Evolutionary conservation across 805 yeast genomes (phyloP).

Genomic region (Candida qinlingensis): DNA sequence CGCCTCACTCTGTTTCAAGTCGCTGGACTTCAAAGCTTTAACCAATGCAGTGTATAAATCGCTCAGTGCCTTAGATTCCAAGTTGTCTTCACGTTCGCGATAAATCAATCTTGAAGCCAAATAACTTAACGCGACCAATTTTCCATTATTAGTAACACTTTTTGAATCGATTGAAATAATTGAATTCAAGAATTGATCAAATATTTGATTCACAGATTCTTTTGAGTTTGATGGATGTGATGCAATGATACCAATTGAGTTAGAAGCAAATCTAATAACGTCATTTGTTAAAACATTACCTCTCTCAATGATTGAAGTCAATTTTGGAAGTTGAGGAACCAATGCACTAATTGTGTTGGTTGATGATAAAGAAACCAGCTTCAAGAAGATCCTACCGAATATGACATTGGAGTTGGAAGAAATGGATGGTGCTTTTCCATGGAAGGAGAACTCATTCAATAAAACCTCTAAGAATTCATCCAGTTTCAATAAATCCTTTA

Average conservation of each 20-base stretch:
- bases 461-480: constrained; percentile 28
- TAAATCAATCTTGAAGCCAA: constrained; percentile 39
- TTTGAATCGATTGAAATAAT: constrained; percentile 9
- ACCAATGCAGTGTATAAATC: constrained; percentile 1
- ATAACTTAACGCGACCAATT: constrained; percentile 35
- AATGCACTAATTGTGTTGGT: constrained; percentile 6
- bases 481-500: constrained; percentile 25
- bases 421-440: constrained; percentile 13
- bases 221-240: constrained; percentile 33
- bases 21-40: constrained; percentile 7
- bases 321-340: constrained; percentile 15
- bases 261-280: constrained; percentile 34
- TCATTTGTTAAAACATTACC: constrained; percentile 17
- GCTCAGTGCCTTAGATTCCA: not conserved
- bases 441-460: constrained; percentile 12
- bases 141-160: constrained; percentile 11
- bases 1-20: constrained; percentile 10
- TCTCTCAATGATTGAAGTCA: constrained; percentile 23
- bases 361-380: constrained; percentile 21
- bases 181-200: constrained; percentile 8
- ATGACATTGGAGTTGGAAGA: constrained; percentile 23
- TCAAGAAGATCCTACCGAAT: constrained; percentile 32
- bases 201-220: constrained; percentile 2
- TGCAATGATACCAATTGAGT: constrained; percentile 42
- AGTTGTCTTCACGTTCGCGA: constrained; percentile 10